phyloP scores from a whole-genome alignment of 2,329 filamentous ascomycete species.

The Phaeosphaeria sp. region DNA sequence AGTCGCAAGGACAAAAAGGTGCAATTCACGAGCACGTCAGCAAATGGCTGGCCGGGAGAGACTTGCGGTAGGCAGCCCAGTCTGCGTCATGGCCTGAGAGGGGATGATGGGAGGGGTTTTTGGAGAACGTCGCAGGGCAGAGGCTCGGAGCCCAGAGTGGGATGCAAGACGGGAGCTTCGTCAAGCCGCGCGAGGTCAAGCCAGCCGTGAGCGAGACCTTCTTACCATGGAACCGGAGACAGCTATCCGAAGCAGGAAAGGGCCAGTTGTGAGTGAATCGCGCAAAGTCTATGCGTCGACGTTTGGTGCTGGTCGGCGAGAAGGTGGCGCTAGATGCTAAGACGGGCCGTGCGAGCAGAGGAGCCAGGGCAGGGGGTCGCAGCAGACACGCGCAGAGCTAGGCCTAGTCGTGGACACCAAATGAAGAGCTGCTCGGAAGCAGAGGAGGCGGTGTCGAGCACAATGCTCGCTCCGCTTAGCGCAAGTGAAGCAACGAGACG shows the following conservation, averaged over 20 bases:
- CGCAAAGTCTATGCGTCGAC: slow-evolving; percentile 40
- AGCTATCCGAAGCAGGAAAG: slow-evolving; percentile 45
- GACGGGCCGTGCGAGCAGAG: slow-evolving; percentile 38
- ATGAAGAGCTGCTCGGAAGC: neutral
- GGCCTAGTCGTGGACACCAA: slow-evolving; percentile 16
- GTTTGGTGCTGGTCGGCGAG: slow-evolving; percentile 38
- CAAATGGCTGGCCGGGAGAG: slow-evolving; percentile 33
- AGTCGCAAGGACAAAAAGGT: slow-evolving; percentile 35
- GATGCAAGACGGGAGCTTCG: slow-evolving; percentile 38
- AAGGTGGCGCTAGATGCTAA: slow-evolving; percentile 32
- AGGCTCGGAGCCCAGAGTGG: slow-evolving; percentile 35
- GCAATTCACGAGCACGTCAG: slow-evolving; percentile 42
- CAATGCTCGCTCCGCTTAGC: neutral
- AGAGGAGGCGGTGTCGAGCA: neutral
- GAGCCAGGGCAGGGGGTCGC: slow-evolving; percentile 25
- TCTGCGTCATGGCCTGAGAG: slow-evolving; percentile 45
- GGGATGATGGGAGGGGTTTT: slow-evolving; percentile 35
- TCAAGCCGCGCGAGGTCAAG: slow-evolving; percentile 43
- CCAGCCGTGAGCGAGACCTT: slow-evolving; percentile 37
- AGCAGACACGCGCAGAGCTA: slow-evolving; percentile 19
- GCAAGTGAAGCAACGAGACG: neutral
- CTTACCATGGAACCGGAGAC: slow-evolving; percentile 49
- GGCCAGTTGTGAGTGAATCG: slow-evolving; percentile 30
- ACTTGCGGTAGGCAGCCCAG: slow-evolving; percentile 35
- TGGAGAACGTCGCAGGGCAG: slow-evolving; percentile 46